Evolutionary conservation across 257 asterid genomes (phyloP), one percentile per base, ranked within the genome.

Genomic region (Cruciata laevipes): DNA sequence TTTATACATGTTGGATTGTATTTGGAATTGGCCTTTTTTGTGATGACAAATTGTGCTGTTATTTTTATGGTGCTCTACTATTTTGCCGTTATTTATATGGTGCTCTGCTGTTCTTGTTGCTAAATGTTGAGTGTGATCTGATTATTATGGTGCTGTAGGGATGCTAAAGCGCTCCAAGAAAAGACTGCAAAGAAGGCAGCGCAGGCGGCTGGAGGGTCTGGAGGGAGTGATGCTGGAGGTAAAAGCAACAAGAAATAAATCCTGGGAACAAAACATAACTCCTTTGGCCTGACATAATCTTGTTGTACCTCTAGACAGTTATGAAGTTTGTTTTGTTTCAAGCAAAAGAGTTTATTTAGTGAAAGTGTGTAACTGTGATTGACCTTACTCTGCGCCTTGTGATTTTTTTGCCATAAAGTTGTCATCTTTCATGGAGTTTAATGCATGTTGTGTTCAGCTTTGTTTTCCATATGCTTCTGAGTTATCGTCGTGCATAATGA

Each of bases 131-230:
- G 20, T 21, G 13, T 5, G 24, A 57, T 57, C 35, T 31, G 51
- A 27, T 57, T 17, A 33, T 18, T 8, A 66, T 73, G 56, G 57
- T 37, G 35, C 12, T 47, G 71, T 67, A 89, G 95, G 80, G 97
- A 89, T 44, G 97, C 88, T 14, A 89, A 89, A 85, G 97, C 94
- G 3, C 95, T 89, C 68, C 97, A 89, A 77, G 97, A 89, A 77
- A 90, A 87, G 84, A 1, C 83, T 1, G 91, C 95, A 11, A 90
- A 90, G 83, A 90, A 87, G 80, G 95, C 91, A 9, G 86, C 82
- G 10, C 82, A 81, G 71, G 97, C 84, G 6, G 79, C 74, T 20
- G 91, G 82, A 42, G 51, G 51, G 51, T 5, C 51, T 3, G 51
- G 51, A 47, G 79, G 84, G 38, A 74, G 75, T 59, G 86, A 79